Conservation (phyloP, 108 stramenopile species). For the Pseudonitzschia multiseries region DNA sequence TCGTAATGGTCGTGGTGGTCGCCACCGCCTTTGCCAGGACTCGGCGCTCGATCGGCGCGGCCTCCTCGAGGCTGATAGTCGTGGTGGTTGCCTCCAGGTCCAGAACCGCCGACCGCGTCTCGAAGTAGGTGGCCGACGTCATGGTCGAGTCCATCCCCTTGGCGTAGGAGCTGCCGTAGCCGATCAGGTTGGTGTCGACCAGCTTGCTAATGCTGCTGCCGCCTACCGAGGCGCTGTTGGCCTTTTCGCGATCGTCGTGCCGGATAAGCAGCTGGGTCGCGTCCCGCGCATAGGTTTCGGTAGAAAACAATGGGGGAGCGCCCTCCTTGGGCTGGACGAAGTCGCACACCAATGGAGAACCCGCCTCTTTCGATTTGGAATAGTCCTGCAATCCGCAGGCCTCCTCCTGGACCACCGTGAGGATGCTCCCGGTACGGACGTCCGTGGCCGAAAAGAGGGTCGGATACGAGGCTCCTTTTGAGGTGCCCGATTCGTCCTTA, state of each 20-base stretch:
- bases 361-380: background rate
- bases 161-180: background rate
- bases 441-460: slow-evolving; percentile 13
- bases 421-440: background rate
- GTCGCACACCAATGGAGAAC: background rate
- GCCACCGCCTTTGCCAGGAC: slow-evolving; percentile 12
- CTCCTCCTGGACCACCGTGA: background rate
- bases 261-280: background rate
- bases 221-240: background rate
- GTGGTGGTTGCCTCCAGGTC: slow-evolving; percentile 6
- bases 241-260: slow-evolving; percentile 19
- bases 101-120: background rate
- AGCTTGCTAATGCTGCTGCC: background rate
- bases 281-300: background rate
- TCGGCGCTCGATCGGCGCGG: background rate
- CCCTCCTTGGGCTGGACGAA: background rate
- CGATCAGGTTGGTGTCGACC: background rate
- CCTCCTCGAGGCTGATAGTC: slow-evolving; percentile 1
- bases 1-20: background rate
- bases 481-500: background rate
- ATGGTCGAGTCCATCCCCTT: background rate
- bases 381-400: background rate
- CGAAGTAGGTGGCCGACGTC: background rate
- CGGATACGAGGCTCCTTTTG: background rate
- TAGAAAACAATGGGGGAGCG: background rate